Evolutionary conservation across 129 eudicot genomes (phyloP).

Genomic region (Flaveria bidentis): DNA sequence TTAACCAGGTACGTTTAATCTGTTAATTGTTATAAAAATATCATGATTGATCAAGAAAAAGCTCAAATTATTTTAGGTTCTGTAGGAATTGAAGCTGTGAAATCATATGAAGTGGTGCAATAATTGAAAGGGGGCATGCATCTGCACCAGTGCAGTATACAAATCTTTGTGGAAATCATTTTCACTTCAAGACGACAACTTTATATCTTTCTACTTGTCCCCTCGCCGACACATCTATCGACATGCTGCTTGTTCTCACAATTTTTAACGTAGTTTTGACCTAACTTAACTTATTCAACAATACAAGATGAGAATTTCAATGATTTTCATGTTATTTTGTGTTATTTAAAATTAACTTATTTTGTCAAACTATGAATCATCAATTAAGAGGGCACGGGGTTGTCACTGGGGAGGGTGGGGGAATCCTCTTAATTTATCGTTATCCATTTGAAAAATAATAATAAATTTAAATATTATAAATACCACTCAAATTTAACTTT

Average conservation of each 20-base stretch:
- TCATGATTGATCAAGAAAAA: neutral
- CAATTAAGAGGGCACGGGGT: too few relatives aligned
- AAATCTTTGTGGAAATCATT: slow-evolving; percentile 34
- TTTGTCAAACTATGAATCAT: too few relatives aligned
- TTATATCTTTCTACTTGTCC: slow-evolving; percentile 36
- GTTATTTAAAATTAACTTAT: too few relatives aligned
- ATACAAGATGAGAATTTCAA: neutral
- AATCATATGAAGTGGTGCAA: slow-evolving; percentile 23
- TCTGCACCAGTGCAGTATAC: slow-evolving; percentile 22
- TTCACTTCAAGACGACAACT: slow-evolving; percentile 26
- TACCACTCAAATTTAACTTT: too few relatives aligned
- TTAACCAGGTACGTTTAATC: neutral
- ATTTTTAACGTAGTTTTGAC: slow-evolving; percentile 14
- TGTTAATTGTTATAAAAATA: neutral
- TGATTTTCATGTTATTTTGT: neutral
- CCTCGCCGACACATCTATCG: slow-evolving; percentile 32
- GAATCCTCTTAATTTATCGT: too few relatives aligned
- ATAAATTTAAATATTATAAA: too few relatives aligned
- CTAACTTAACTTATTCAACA: neutral
- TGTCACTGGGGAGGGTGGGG: too few relatives aligned
- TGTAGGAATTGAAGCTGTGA: neutral
- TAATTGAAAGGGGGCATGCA: slow-evolving; percentile 40
- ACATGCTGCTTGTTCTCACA: slow-evolving; percentile 17
- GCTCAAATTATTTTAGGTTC: neutral
- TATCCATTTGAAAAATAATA: too few relatives aligned